Base-by-base conservation (phyloP, 2,329 filamentous ascomycete genomes). In the Calycina herbarum region DNA sequence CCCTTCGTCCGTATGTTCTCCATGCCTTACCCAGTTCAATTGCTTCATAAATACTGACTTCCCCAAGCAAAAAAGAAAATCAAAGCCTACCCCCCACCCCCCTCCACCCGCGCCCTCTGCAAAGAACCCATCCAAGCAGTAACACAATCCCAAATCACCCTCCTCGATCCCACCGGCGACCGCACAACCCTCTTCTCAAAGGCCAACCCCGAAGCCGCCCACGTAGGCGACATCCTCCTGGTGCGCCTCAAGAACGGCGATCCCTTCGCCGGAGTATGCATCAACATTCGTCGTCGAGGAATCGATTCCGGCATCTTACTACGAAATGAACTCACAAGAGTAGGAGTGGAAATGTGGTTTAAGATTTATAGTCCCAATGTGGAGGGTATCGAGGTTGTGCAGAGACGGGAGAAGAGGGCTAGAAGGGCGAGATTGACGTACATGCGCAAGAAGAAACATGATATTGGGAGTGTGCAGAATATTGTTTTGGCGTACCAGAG, bases 271-370 rank as follows among this genome's bases (percentile, higher is more conserved):
- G 95, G 95, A 51, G 92, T 95, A 15, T 91, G 92, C 74, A 83
- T 99, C 76, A 91, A 90, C 76, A 94, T 99, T 77, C 91, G 94
- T 64, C 85, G 93, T 63, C 85, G 91, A n/a, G 93, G 93, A 66
- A 86, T 95, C 67, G 94, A 98, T 80, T 96, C 93, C 2, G 91
- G 91, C 4, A 89, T 99, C 64, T 81, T 97, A 66, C 83, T 99
- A 67, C 86, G 95, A 64, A 94, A 94, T 73, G 89, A 96, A 76
- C 81, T 99, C 73, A 94, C 92, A 71, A 87, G 91, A 73, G 87
- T 96, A 6, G 92, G 92, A 67, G 92, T 97, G 67, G 95, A 99
- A 85, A 95, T 97, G 92, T 97, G 93, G 89, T 93, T 91, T 80
- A 99, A 99, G 83, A 84, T 98, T 66, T 98, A 95, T 82, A 92